Evolutionary conservation across 768 basidiomycete species (phyloP), one percentile per base, ranked within the genome.

Genomic region (Kwoniella pini): DNA sequence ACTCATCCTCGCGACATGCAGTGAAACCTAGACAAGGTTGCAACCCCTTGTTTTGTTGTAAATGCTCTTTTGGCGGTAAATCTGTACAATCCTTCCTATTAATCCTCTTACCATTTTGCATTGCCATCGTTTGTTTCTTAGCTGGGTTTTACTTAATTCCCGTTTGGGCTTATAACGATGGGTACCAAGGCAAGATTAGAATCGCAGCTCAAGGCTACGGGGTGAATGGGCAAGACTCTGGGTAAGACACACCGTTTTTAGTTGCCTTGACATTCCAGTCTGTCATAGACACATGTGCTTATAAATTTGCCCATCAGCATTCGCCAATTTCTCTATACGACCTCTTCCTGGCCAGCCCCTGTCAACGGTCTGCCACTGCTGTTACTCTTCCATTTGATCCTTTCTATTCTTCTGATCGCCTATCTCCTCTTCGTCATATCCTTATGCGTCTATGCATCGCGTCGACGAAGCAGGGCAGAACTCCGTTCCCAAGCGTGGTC

Each of bases 361-460:
- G 51, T 64, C 27, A 31, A 43, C 21, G 49, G 56, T 6, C 17
- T 69, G 22, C 70, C 70, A 13, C 27, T 60, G 12, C 30, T 69
- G n/a, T 58, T 71, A 4, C 50, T 71, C 19, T 51, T 62, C 6
- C 67, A 71, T 31, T 60, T 71, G 24, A 54, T 66, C 39, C 30
- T 67, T 27, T 45, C 62, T n/a, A 51, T 67, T 36, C 38, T 71
- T 30, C 54, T 71, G n/a, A 44, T 27, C 27, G n/a, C 52, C 30
- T 62, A 57, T 33, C 30, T 68, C 1, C 10, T 63, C 40, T 15
- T 65, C 27, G 48, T 55, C 31, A 13, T 62, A 24, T 24, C 44
- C 1, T 9, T 54, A 1, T 40, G 39, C 21, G 31, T 43, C 4
- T 31, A 45, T 26, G 36, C 30, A 6, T 44, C 42, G 13, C 45